Evolutionary conservation across 192 early-diverging fungal species (phyloP), one percentile per base, ranked within the genome.

Genomic region (Martensiomyces pterosporus): DNA sequence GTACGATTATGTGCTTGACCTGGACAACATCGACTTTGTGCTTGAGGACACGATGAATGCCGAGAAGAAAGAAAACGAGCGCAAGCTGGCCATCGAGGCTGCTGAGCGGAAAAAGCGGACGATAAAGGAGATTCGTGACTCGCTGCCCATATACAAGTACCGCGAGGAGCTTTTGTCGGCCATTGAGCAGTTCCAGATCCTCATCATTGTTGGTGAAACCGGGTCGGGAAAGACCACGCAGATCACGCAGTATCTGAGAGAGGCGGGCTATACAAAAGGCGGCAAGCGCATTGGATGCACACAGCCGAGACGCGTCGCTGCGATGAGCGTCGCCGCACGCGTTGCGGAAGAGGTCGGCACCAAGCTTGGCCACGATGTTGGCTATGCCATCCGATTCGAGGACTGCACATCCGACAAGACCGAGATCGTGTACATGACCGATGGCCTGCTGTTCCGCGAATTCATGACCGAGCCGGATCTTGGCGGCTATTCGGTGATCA

Each of bases 211-310:
- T 10, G 96, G 94, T 27, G 92, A 97, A 75, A 99, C 96, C 2
- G 96, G 96, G 5, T 94, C 91, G 3, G 95, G 95, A 14, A 99
- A 99, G 67, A 99, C 94, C 0, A 99, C 94, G n/a, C 94, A 99
- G 62, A 77, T 99, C 21, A 90, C 97, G 12, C 96, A 99, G 64
- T 99, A 99, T 49, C 70, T 99, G 22, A 80, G 86, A 61, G 96
- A 99, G 54, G 91, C 89, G 6, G 97, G 97, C 14, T 99, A 92
- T 52, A 90, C 92, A 19, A 89, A 89, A 34, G 77, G 79, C 19
- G 84, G 87, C 13, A 86, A 85, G 67, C 86, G 83, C 61, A 82
- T 99, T 58, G 93, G 91, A 16, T 99, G 96, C 80, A 99, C 96
- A 1, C 96, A 99, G 63, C 96, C 96, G 13, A 87, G 96, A 46